Evolutionary conservation across 257 asterid species (phyloP).

Genomic region (Vinca minor): DNA sequence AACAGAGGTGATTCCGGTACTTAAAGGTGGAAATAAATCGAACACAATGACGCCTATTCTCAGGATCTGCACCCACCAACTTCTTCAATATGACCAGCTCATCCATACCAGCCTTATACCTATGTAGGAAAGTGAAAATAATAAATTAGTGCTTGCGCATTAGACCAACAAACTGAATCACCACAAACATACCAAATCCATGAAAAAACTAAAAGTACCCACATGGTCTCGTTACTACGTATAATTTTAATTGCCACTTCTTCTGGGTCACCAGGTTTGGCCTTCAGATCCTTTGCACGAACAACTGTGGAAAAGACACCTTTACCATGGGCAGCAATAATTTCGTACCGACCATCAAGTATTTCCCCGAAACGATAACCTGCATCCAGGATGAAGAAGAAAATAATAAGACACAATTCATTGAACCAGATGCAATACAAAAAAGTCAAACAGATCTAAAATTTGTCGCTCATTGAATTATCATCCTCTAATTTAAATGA

Average conservation of each 20-base stretch:
- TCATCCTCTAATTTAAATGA: not conserved
- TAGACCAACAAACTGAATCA: not conserved
- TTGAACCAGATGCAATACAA: not conserved
- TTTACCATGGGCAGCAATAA: conserved; percentile 96
- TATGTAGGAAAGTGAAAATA: conserved; percentile 14
- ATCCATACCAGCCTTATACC: conserved; percentile 98
- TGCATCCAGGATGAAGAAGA: conserved; percentile 15
- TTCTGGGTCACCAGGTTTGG: conserved; percentile 58
- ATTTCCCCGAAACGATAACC: conserved; percentile 94
- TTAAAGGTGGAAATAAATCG: conserved; percentile 88
- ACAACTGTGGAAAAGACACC: conserved; percentile 96
- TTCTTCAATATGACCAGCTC: conserved; percentile 84
- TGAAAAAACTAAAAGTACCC: conserved; percentile 27
- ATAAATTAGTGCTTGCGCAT: not conserved
- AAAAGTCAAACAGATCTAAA: not conserved
- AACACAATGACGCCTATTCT: conserved; percentile 91
- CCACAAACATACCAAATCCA: conserved; percentile 8
- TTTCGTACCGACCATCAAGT: conserved; percentile 86
- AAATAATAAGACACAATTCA: not conserved
- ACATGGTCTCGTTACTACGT: conserved; percentile 93
- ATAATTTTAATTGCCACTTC: conserved; percentile 94
- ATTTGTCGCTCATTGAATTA: not conserved
- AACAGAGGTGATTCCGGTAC: conserved; percentile 96
- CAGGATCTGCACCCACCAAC: conserved; percentile 93
- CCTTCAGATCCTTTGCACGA: conserved; percentile 96